Percentiles rank a stretch among this genome's conserved stretches.
Conservation (phyloP, 225 moss, liverwort and hornwort genomes). For the Sphagnum contortum region DNA sequence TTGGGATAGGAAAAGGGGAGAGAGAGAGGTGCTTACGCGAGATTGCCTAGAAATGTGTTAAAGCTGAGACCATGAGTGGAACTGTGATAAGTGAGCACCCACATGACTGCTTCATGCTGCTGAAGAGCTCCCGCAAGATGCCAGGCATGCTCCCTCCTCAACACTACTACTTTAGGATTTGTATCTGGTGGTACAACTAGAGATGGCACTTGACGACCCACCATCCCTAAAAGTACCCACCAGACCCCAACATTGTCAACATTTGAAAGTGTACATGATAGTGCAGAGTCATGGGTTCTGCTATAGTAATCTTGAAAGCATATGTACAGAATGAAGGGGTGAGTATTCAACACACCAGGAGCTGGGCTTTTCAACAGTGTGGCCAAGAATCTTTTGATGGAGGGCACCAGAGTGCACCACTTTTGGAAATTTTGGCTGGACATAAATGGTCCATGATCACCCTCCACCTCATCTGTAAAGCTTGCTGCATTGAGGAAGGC, state of each 20-base stretch:
- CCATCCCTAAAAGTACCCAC: constrained; percentile 21
- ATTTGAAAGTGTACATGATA: background rate
- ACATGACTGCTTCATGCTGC: constrained; percentile 62
- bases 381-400: constrained; percentile 67
- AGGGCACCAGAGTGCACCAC: constrained; percentile 55
- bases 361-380: constrained; percentile 70
- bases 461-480: constrained; percentile 38
- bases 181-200: constrained; percentile 51
- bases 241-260: background rate
- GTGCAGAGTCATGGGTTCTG: no score
- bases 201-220: constrained; percentile 63
- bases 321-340: no score
- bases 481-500: constrained; percentile 59
- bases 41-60: constrained; percentile 71
- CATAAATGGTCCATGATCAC: constrained; percentile 46
- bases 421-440: constrained; percentile 65
- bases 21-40: constrained; percentile 44
- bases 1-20: no score
- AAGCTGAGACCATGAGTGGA: constrained; percentile 82
- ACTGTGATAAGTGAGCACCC: constrained; percentile 85
- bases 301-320: no score
- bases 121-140: constrained; percentile 81
- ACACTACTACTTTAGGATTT: constrained; percentile 22
- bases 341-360: constrained; percentile 18
- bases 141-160: constrained; percentile 92